A percentile compares a stretch with the other conserved stretches of the same genome.
Evolutionary conservation across 2,329 filamentous ascomycete species (phyloP).

Genomic region (Cladosporium sp.): DNA sequence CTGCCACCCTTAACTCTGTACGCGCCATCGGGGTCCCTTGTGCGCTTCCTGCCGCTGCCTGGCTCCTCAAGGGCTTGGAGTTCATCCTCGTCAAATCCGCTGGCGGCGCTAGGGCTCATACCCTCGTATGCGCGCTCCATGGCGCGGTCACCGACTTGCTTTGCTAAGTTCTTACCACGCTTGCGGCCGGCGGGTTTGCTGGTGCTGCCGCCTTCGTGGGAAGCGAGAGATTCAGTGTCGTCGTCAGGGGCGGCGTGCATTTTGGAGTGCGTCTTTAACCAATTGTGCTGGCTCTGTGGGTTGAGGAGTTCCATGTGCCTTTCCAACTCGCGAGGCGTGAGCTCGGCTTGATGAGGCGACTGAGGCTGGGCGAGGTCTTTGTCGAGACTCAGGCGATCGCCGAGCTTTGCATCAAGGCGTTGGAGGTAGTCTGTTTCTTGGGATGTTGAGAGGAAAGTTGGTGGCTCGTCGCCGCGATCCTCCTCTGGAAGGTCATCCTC

Average conservation of each 20-base stretch:
- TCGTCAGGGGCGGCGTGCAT: conserved; percentile 22
- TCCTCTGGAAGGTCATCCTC: conserved; percentile 30
- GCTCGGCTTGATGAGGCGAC: conserved; percentile 29
- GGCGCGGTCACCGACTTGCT: conserved; percentile 33
- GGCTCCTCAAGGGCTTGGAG: conserved; percentile 24
- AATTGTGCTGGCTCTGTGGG: conserved; percentile 90
- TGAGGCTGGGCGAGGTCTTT: neutral
- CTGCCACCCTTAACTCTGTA: conserved; percentile 48
- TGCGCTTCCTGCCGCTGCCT: conserved; percentile 33
- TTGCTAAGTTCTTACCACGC: conserved; percentile 28
- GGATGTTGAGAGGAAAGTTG: conserved; percentile 63
- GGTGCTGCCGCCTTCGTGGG: conserved; percentile 54
- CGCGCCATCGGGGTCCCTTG: conserved; percentile 39
- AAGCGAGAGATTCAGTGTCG: conserved; percentile 72
- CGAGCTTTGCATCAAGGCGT: conserved; percentile 55
- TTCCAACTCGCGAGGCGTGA: conserved; percentile 46
- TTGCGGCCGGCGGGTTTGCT: conserved; percentile 5
- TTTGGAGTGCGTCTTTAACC: conserved; percentile 54
- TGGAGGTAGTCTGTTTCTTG: conserved; percentile 72
- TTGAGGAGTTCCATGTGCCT: conserved; percentile 60
- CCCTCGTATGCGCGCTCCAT: conserved; percentile 31
- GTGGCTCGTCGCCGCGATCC: conserved; percentile 54
- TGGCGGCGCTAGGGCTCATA: conserved; percentile 31
- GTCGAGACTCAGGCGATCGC: conserved; percentile 34
- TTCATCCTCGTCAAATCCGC: conserved; percentile 39